Evolutionary conservation across 2,329 filamentous ascomycete genomes (phyloP), one percentile per base, ranked within the genome.

Genomic region (Penicillium decumbens): DNA sequence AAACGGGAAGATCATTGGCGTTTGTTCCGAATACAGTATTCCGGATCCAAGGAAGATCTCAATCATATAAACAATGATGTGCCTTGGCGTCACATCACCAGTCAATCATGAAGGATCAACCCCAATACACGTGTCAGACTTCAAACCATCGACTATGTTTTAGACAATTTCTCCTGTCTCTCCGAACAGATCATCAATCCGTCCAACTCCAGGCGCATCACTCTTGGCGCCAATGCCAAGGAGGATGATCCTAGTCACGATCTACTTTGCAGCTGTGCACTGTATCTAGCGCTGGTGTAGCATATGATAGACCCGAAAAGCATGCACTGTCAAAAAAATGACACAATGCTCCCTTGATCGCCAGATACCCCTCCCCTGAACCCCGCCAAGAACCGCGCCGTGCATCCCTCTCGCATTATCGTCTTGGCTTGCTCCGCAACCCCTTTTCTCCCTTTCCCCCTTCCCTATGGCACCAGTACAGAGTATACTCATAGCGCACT

Each of bases 351-450:
- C 46, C 54, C 55, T 57, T 57, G 50, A 57, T 57, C 47, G 43
- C 42, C 44, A 29, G 12, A 4, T 35, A 41, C 28, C 33, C 30
- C 12, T 28, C 43, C 52, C 52, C 53, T 55, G 45, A 53, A 51
- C 47, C 41, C 45, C 38, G 38, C 41, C 41, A 43, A 32, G 41
- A 43, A 18, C 15, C 9, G 10, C 15, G 18, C 41, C 33, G 33
- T 32, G 41, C 27, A 32, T 43, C n/a, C 3, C 56, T 54, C 51
- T 47, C 50, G 49, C 50, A 62, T 65, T 60, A 62, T 63, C 53
- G 61, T 60, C 58, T 61, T 61, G 57, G 58, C 9, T 8, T 45
- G 28, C 54, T 52, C 45, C 42, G 29, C 29, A 42, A 12, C 40
- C 46, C 49, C 49, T 23, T 18, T 23, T 23, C 20, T 23, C 27